Base-by-base conservation (phyloP, 257 asterid species). In the Plantago elongata region DNA sequence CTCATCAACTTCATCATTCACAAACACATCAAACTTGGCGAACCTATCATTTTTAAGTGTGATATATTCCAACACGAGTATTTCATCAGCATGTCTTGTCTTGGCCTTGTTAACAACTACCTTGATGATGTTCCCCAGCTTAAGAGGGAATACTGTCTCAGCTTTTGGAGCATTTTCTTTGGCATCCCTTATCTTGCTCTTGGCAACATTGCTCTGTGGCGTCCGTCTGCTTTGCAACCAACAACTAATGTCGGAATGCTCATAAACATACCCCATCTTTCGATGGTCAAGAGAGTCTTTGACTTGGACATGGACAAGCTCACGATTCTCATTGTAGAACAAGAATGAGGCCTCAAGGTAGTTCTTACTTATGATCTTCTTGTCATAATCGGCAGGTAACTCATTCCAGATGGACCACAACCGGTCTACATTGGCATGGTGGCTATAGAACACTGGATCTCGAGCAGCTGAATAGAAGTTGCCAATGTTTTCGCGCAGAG, bases 391-490 rank as follows among this genome's bases (percentile, higher is more conserved):
- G 0, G 73, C 70, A 7, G 67, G 30, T 30, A 11, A 55, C 15
- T 46, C 3, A 37, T 71, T 64, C 79, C 79, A 75, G 3, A 70
- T 1, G 0, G 58, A 18, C 79, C 79, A 75, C 79, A 75, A 65
- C 0, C 79, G 67, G 11, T 74, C 79, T 0, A 65, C 70, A 58
- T 74, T 74, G 0, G 51, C 51, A 47, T 75, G 79, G 56, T 70
- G 79, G 58, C 68, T 34, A 37, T 62, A 75, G 65, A 75, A 75
- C 43, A 75, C 3, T 0, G 79, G 64, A 18, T 75, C 79, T 0
- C 76, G 40, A 2, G 62, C 74, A 0, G 79, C 76, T 0, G 79
- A 75, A 57, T 75, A 75, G 42, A 75, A 75, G 67, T 75, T 75
- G 0, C 79, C 79, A 55, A 75, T 0, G 42, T 75, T 40, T 64